Conservation (phyloP, 2,329 filamentous ascomycete species). For the Fusarium ambrosium region DNA sequence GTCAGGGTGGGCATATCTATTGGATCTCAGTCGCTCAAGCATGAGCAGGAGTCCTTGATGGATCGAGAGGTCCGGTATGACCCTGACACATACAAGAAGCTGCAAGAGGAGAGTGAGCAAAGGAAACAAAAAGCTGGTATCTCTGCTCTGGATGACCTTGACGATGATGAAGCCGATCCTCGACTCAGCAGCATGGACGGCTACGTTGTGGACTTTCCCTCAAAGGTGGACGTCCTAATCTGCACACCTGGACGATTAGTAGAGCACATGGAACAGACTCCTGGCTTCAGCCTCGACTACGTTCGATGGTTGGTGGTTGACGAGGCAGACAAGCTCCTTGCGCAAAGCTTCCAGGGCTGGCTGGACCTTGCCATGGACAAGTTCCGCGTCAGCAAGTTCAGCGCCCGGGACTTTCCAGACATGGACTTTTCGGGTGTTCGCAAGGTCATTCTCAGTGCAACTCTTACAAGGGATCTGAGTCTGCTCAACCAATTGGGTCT, state of each 20-base stretch:
- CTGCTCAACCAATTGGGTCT: conserved; percentile 82
- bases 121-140: conserved; percentile 18
- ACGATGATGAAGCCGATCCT: conserved; percentile 44
- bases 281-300: conserved; percentile 82
- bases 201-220: conserved; percentile 74
- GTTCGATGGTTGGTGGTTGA: conserved; percentile 93
- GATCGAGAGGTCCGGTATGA: conserved; percentile 71
- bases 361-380: conserved; percentile 77
- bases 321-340: conserved; percentile 91
- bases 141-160: conserved; percentile 30
- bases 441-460: conserved; percentile 91
- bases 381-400: conserved; percentile 64
- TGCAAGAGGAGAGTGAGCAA: conserved; percentile 43
- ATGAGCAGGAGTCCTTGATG: conserved; percentile 67
- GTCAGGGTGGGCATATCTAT: conserved; percentile 86
- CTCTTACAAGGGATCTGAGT: conserved; percentile 88
- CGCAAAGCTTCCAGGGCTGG: conserved; percentile 95
- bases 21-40: conserved; percentile 81
- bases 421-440: conserved; percentile 70
- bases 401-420: conserved; percentile 66
- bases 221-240: conserved; percentile 88
- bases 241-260: conserved; percentile 93
- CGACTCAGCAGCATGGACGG: conserved; percentile 54
- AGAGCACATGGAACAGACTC: conserved; percentile 88
- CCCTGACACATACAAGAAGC: conserved; percentile 63